Evolutionary conservation across 208 protist species (phyloP), one percentile per base, ranked within the genome.

Genomic region (Crithidia sp.): DNA sequence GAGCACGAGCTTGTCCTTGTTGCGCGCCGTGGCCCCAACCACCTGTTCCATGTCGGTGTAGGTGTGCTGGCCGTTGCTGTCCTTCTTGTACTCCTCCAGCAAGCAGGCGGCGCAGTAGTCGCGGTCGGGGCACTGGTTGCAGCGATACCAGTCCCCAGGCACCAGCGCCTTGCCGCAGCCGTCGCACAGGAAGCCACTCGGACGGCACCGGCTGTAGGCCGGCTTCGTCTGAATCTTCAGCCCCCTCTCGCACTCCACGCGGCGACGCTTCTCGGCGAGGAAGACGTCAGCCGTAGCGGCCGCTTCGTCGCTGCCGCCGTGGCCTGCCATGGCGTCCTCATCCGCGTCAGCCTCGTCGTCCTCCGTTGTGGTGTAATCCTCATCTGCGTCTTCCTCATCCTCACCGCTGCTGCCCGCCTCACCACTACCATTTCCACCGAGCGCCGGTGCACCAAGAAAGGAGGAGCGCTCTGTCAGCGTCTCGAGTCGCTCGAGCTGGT

Each of bases 91-190:
- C 39, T 86, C 62, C 39, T 81, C 71, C 39, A 93, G 68, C 3
- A 96, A 16, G 55, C 92, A 96, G 39, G 71, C 52, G 13, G 70
- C 76, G 81, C 92, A 96, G 65, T 85, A 89, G 73, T 96, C 92
- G 36, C 75, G 81, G 61, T 96, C 88, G 2, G 41, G 8, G 64
- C 90, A 94, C 36, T 87, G 82, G 67, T 96, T 95, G 81, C 92
- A 95, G 47, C 87, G 88, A 66, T 86, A 96, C 92, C 92, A 96
- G 65, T 93, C 81, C 1, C 77, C 81, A 2, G 78, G 77, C 12
- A 66, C 63, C 53, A 77, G 85, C 12, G 39, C 60, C 59, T 85
- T 87, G 6, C 73, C 73, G 64, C 92, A 96, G 13, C 71, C 65
- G 50, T 95, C 85, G 55, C 92, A 96, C 36, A 76, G 65, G 78